phyloP scores from a whole-genome alignment of 2,329 filamentous ascomycete genomes.

The Cladosporium sp. region DNA sequence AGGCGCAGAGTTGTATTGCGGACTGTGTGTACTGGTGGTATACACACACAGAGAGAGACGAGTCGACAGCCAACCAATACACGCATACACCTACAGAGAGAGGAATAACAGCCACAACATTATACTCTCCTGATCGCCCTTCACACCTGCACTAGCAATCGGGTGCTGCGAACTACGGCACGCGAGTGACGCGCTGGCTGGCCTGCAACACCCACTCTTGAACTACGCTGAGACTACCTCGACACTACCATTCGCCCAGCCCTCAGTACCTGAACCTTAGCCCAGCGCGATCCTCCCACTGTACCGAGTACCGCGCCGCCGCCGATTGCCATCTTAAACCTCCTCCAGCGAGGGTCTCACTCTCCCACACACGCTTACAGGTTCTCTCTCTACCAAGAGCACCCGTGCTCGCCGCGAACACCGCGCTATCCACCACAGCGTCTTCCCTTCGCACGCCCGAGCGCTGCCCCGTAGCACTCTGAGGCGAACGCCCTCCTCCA shows the following conservation, averaged over 20 bases:
- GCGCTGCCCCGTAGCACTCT: conserved; percentile 12
- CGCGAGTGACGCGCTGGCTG: background rate
- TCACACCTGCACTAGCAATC: conserved; percentile 3
- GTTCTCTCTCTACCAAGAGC: background rate
- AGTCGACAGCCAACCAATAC: background rate
- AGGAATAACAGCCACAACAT: background rate
- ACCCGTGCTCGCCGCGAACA: conserved; percentile 9
- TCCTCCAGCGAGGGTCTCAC: conserved; percentile 12
- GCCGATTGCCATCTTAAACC: conserved; percentile 6
- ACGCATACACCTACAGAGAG: background rate
- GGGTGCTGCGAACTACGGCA: background rate
- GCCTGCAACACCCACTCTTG: background rate
- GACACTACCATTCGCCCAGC: background rate
- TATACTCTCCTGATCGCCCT: conserved; percentile 1
- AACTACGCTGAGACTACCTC: background rate
- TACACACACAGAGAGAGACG: background rate
- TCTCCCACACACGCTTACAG: background rate
- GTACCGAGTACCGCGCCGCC: background rate
- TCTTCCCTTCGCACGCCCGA: background rate
- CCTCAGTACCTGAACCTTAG: background rate
- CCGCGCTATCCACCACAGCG: background rate
- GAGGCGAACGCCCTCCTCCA: conserved; percentile 16
- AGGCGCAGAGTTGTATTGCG: background rate
- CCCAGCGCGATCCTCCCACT: background rate
- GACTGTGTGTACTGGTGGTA: background rate